Evolutionary conservation across 2,329 filamentous ascomycete species (phyloP).

Genomic region (Paracorniculantispora psalliotae): DNA sequence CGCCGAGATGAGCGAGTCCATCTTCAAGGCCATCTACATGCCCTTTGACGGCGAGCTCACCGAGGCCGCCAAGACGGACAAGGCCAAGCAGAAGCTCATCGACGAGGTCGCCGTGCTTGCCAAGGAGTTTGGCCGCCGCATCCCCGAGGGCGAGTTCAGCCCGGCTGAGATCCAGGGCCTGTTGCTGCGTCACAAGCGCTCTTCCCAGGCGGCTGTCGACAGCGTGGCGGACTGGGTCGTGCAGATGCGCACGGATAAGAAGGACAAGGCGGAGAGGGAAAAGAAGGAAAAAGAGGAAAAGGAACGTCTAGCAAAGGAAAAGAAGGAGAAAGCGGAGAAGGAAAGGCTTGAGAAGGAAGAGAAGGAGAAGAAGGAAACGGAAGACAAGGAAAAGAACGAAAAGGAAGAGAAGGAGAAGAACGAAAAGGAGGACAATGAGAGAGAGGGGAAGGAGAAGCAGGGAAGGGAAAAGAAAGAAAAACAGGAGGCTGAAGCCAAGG

Average conservation of each 20-base stretch:
- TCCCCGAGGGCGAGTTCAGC: conserved; percentile 53
- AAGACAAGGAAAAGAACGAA: conserved; percentile 20
- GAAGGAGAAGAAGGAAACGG: conserved; percentile 25
- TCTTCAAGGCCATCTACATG: conserved; percentile 56
- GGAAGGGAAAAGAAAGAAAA: conserved; percentile 25
- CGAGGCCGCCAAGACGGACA: conserved; percentile 17
- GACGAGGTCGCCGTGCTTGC: conserved; percentile 43
- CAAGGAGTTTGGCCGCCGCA: conserved; percentile 40
- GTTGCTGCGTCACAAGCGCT: conserved; percentile 51
- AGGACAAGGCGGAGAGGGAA: conserved; percentile 39
- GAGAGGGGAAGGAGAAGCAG: conserved; percentile 27
- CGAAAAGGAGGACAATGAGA: conserved; percentile 23
- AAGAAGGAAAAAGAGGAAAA: conserved; percentile 36
- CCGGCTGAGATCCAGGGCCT: conserved; percentile 58
- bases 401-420: conserved; percentile 18
- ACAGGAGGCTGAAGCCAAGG: conserved; percentile 21
- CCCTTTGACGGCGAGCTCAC: conserved; percentile 37
- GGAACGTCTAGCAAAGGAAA: conserved; percentile 32
- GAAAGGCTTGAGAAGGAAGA: no score
- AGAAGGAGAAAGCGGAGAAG: conserved; percentile 28
- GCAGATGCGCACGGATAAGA: conserved; percentile 45
- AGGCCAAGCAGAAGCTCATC: conserved; percentile 18
- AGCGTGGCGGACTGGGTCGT: conserved; percentile 45
- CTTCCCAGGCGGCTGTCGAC: conserved; percentile 43
- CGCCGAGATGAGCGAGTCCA: conserved; percentile 43